Percentiles rank a stretch among this genome's conserved stretches.
These are phyloP conservation scores for Xenosphaeropsis pyriputrescens DNA, from an alignment of 2,329 filamentous ascomycete genomes.

Conservation along the genomic window DNA sequence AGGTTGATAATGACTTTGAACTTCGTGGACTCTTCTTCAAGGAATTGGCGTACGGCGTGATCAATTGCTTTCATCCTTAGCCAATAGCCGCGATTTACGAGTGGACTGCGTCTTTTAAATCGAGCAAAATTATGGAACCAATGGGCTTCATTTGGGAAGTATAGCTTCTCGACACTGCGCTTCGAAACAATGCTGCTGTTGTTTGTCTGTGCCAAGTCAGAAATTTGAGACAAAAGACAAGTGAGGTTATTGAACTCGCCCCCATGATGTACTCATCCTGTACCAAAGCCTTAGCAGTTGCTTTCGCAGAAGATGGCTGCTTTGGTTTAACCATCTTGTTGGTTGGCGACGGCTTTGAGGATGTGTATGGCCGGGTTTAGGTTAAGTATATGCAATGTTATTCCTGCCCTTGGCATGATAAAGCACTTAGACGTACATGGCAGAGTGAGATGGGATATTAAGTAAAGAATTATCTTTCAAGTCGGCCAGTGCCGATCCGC, in stretches of 20 bases:
- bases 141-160: slow-evolving; percentile 62
- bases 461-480: too few relatives aligned
- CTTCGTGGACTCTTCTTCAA: slow-evolving; percentile 39
- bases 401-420: too few relatives aligned
- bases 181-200: slow-evolving; percentile 89
- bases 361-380: too few relatives aligned
- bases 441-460: too few relatives aligned
- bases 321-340: too few relatives aligned
- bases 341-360: too few relatives aligned
- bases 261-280: slow-evolving; percentile 41
- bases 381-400: too few relatives aligned
- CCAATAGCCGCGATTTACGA: slow-evolving; percentile 80
- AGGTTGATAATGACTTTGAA: slow-evolving; percentile 68
- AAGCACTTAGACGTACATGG: too few relatives aligned
- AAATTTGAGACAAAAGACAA: slow-evolving; percentile 1
- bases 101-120: slow-evolving; percentile 65
- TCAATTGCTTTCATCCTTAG: slow-evolving; percentile 74
- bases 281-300: neutral
- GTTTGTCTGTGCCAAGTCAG: slow-evolving; percentile 47
- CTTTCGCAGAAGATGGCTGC: too few relatives aligned
- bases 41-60: slow-evolving; percentile 56
- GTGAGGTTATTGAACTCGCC: slow-evolving; percentile 22
- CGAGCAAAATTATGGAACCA: slow-evolving; percentile 81
- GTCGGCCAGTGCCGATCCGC: too few relatives aligned
- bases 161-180: slow-evolving; percentile 79